Evolutionary conservation across 2,329 filamentous ascomycete genomes (phyloP).

Genomic region (Pseudomassariella vexata): DNA sequence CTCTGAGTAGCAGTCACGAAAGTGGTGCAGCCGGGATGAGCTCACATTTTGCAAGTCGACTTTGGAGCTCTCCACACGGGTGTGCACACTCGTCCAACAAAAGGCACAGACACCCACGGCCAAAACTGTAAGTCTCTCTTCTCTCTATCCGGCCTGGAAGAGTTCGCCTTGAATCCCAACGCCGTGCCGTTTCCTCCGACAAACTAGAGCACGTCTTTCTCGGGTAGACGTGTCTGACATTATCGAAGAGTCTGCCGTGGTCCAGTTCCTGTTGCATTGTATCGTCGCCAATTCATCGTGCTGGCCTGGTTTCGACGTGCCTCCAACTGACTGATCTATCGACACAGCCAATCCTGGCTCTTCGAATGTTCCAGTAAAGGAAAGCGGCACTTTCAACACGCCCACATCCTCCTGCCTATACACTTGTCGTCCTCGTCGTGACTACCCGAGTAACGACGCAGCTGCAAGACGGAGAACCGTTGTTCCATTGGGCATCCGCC

Average conservation of each 20-base stretch:
- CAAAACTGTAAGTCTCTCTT: slow-evolving; percentile 3
- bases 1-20: not conserved
- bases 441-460: too few relatives aligned
- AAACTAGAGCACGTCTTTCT: slow-evolving; percentile 4
- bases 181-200: slow-evolving; percentile 8
- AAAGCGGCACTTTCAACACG: too few relatives aligned
- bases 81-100: slow-evolving; percentile 7
- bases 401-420: not conserved
- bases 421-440: too few relatives aligned
- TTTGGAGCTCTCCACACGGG: slow-evolving; percentile 1
- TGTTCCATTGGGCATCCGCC: too few relatives aligned
- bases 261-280: slow-evolving; percentile 1
- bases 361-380: slow-evolving; percentile 4
- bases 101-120: slow-evolving; percentile 9
- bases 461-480: too few relatives aligned
- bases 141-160: slow-evolving; percentile 10
- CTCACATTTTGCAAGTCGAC: not conserved
- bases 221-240: slow-evolving; percentile 7
- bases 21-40: not conserved
- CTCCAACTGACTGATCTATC: slow-evolving; percentile 3
- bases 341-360: slow-evolving; percentile 3
- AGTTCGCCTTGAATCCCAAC: slow-evolving; percentile 6
- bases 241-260: not conserved
- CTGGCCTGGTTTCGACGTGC: too few relatives aligned
- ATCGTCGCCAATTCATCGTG: not conserved